Evolutionary conservation across 2,329 filamentous ascomycete species (phyloP).

Genomic region (Paraphoma chrysanthemicola): DNA sequence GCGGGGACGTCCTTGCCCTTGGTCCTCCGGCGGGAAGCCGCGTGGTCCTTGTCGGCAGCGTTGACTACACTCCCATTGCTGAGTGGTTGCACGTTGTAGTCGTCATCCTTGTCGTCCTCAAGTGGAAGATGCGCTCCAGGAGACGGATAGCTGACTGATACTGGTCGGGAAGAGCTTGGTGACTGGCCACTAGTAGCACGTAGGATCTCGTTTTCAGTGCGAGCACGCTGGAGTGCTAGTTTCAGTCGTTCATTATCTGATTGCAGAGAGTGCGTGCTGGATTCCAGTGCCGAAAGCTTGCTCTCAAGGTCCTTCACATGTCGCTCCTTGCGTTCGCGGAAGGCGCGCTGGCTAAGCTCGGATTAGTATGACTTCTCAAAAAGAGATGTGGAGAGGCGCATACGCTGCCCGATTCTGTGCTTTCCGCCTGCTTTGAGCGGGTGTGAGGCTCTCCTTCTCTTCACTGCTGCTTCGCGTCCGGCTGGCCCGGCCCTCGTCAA

Average conservation of each 20-base stretch:
- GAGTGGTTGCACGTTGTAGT: slow-evolving; percentile 39
- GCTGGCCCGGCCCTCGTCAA: slow-evolving; percentile 43
- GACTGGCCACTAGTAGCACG: slow-evolving; percentile 71
- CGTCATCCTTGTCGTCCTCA: slow-evolving; percentile 27
- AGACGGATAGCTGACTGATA: slow-evolving; percentile 48
- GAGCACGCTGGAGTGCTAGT: slow-evolving; percentile 80
- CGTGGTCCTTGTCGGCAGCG: slow-evolving; percentile 35
- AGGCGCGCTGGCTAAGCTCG: slow-evolving; percentile 81
- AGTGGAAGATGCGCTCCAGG: slow-evolving; percentile 40
- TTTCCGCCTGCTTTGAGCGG: slow-evolving; percentile 65
- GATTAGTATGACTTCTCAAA: slow-evolving; percentile 8
- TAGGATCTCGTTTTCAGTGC: slow-evolving; percentile 91
- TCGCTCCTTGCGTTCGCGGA: slow-evolving; percentile 93
- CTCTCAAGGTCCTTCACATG: slow-evolving; percentile 93
- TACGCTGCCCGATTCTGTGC: slow-evolving; percentile 78
- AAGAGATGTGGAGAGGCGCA: slow-evolving; percentile 39
- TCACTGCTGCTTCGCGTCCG: slow-evolving; percentile 53
- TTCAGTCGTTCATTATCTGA: slow-evolving; percentile 88
- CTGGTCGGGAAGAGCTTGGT: slow-evolving; percentile 51
- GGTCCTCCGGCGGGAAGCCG: slow-evolving; percentile 23
- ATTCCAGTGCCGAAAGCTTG: slow-evolving; percentile 80
- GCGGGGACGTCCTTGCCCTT: slow-evolving; percentile 41
- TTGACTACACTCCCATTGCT: slow-evolving; percentile 41
- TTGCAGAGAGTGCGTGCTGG: slow-evolving; percentile 72
- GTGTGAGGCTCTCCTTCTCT: slow-evolving; percentile 56